Evolutionary conservation across 2,329 filamentous ascomycete genomes (phyloP).

Genomic region (Beauveria sp.): DNA sequence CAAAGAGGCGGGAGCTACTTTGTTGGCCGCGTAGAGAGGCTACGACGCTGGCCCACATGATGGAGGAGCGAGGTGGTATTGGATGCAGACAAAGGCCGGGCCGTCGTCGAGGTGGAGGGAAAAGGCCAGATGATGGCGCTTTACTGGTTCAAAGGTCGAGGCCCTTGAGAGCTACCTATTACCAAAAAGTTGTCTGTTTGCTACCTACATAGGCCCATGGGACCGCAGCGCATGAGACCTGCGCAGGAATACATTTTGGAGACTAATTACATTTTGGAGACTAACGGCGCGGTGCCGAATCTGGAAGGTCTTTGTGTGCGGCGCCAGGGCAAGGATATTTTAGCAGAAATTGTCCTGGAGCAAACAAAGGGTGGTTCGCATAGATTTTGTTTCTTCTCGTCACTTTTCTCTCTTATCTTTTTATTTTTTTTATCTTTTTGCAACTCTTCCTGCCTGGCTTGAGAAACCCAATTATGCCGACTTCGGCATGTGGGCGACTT

Average conservation of each 20-base stretch:
- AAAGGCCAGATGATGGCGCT: background rate
- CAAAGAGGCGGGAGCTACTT: background rate
- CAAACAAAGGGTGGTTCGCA: too few species aligned
- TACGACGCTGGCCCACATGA: slow-evolving; percentile 6
- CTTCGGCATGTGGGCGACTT: too few species aligned
- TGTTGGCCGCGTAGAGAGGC: background rate
- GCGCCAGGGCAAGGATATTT: background rate
- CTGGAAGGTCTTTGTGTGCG: background rate
- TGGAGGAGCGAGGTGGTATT: slow-evolving; percentile 6
- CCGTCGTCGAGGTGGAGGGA: background rate
- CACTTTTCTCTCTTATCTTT: too few species aligned
- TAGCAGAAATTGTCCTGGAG: too few species aligned
- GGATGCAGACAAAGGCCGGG: background rate
- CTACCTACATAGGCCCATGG: background rate
- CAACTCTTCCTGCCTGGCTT: too few species aligned
- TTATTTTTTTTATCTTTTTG: too few species aligned
- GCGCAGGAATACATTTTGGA: background rate
- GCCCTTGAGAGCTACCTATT: background rate
- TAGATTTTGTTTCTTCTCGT: too few species aligned
- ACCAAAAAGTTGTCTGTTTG: background rate
- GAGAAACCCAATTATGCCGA: too few species aligned
- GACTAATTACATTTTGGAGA: background rate
- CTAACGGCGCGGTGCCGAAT: background rate
- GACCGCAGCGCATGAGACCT: slow-evolving; percentile 2
- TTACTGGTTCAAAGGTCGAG: background rate